Evolutionary conservation across 1,284 basidiomycete species (phyloP).

Genomic region (Irpex sp.): DNA sequence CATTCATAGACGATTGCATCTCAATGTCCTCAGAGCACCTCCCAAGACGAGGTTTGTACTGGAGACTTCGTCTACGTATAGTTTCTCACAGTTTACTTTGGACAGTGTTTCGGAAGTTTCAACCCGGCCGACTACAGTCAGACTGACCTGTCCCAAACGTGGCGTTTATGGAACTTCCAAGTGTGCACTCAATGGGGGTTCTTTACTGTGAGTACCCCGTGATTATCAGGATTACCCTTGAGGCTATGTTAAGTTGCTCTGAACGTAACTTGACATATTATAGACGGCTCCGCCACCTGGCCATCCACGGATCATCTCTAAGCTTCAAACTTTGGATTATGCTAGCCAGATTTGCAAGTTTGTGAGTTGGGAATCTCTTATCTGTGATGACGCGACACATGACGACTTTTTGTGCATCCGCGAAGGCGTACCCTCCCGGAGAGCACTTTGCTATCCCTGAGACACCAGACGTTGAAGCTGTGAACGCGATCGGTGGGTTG

Average conservation of each 20-base stretch:
- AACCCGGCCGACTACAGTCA: constrained; percentile 62
- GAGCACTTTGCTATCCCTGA: constrained; percentile 64
- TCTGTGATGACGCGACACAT: background rate
- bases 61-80: background rate
- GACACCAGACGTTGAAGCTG: constrained; percentile 70
- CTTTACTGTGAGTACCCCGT: constrained; percentile 49
- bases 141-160: constrained; percentile 63
- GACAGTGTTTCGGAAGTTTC: constrained; percentile 79
- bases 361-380: constrained; percentile 27
- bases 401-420: background rate
- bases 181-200: constrained; percentile 92
- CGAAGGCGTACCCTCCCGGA: constrained; percentile 75
- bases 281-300: constrained; percentile 49
- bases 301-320: constrained; percentile 67
- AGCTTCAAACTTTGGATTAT: constrained; percentile 71
- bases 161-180: constrained; percentile 88
- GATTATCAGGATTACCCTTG: background rate
- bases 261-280: background rate
- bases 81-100: background rate
- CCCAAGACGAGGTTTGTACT: constrained; percentile 53
- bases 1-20: constrained; percentile 48
- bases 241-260: background rate
- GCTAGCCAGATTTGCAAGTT: constrained; percentile 76
- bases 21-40: constrained; percentile 48
- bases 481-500: constrained; percentile 76